phyloP scores from a whole-genome alignment of 257 asterid genomes.

The Solanum stenotomum region DNA sequence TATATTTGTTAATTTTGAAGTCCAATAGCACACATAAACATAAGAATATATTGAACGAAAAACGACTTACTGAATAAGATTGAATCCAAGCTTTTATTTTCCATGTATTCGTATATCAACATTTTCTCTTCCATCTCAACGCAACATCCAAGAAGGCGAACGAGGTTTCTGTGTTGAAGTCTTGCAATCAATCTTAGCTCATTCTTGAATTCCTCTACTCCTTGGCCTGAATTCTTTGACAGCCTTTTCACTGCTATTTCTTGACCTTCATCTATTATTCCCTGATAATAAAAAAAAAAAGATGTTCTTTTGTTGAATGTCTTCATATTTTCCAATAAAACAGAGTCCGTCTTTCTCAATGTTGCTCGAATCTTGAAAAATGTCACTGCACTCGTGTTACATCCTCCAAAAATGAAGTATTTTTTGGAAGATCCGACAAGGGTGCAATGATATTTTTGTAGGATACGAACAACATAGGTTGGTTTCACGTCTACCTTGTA shows the following conservation, averaged over 20 bases:
- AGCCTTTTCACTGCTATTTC: slow-evolving; percentile 46
- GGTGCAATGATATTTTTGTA: not conserved
- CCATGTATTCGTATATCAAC: slow-evolving; percentile 35
- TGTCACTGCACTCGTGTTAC: not conserved
- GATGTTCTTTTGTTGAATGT: not conserved
- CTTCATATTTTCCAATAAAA: not conserved
- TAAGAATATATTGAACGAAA: not conserved
- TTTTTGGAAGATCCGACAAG: not conserved
- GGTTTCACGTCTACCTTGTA: not conserved
- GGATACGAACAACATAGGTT: not conserved
- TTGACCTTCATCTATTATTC: slow-evolving; percentile 23
- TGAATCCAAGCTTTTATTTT: slow-evolving; percentile 29
- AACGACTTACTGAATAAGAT: slow-evolving; percentile 26
- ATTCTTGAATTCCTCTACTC: slow-evolving; percentile 32
- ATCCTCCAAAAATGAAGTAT: not conserved
- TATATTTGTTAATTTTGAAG: not conserved
- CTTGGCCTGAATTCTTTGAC: slow-evolving; percentile 38
- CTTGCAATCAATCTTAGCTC: slow-evolving; percentile 32
- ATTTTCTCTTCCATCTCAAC: slow-evolving; percentile 30
- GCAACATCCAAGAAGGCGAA: slow-evolving; percentile 33
- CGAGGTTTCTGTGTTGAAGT: slow-evolving; percentile 40
- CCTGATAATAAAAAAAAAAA: slow-evolving; percentile 10
- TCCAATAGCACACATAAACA: not conserved
- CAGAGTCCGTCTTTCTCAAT: not conserved
- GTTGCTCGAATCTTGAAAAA: not conserved